Base-by-base conservation (phyloP, 176 grass and related monocot species). In the Oryza coarctata region DNA sequence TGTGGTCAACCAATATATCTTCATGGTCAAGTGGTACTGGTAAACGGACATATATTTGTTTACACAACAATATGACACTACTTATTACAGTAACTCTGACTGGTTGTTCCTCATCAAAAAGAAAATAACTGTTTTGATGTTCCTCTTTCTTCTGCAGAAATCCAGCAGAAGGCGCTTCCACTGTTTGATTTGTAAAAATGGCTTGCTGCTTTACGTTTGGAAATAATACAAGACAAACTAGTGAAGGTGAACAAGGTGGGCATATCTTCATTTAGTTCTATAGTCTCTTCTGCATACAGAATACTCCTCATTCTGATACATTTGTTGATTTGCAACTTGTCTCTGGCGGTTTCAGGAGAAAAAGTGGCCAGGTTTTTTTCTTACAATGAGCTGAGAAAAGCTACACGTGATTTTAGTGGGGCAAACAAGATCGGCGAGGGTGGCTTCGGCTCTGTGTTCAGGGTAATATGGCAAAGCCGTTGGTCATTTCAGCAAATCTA, bases 391-490 rank as follows among this genome's bases (percentile, higher is more conserved):
- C 64, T 97, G 83, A 92, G 80, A 41, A 94, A 87, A 67, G 92
- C 92, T 71, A 97, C 94, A 10, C 83, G 85, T 80, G 85, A 57
- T 87, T 97, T 97, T 82, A 92, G 83, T 82, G 63, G 71, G 39
- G 83, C 89, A 38, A 94, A 92, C 78, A 97, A 97, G 58, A 71
- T 97, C 29, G 94, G 94, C 23, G 87, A 94, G 80, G 94, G 94
- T 1, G 94, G 94, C 80, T 97, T 94, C 15, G 89, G 94, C 85
- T 87, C 92, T 0, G 94, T 97, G 3, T 94, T 94, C 79, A 90
- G 85, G 90, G 94, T 97, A 88, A 83, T 65, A 86, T 88, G 3
- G 68, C 39, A 3, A 78, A 72, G 30, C 35, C 76, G 9, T 58
- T 85, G 66, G 6, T 60, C 20, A 30, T 18, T 62, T 76, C 10